These are phyloP conservation scores for Agrocybe praecox DNA, from an alignment of 768 basidiomycete species.

Conservation along the genomic window DNA sequence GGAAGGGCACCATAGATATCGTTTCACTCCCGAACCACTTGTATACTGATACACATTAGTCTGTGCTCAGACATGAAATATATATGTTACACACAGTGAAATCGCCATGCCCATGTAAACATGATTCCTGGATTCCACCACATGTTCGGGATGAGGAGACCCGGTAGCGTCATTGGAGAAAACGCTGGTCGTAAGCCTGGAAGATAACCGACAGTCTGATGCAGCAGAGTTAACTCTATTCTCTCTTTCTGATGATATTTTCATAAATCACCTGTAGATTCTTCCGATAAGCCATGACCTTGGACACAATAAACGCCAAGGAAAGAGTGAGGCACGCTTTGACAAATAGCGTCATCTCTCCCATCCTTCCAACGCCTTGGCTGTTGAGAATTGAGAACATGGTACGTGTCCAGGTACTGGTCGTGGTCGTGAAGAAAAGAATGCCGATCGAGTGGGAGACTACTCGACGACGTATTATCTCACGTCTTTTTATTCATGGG, in stretches of 20 bases:
- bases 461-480: no score
- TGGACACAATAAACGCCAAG: constrained; percentile 31
- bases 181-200: constrained; percentile 45
- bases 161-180: constrained; percentile 39
- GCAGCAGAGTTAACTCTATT: neutral
- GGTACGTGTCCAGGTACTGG: no score
- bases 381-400: no score
- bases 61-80: neutral
- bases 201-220: constrained; percentile 35
- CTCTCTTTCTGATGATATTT: neutral
- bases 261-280: constrained; percentile 30
- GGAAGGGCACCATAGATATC: constrained; percentile 40
- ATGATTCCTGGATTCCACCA: constrained; percentile 46
- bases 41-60: constrained; percentile 31
- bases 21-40: constrained; percentile 37
- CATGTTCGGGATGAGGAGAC: constrained; percentile 35
- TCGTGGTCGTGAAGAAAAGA: no score
- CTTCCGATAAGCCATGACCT: constrained; percentile 28
- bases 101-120: constrained; percentile 39
- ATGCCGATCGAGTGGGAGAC: no score
- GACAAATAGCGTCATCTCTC: neutral
- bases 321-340: constrained; percentile 14
- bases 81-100: constrained; percentile 26
- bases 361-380: neutral
- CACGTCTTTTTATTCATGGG: no score